These are phyloP conservation scores for Opeltia flavorubescens DNA, from an alignment of 495 filamentous ascomycete genomes.

Conservation along the genomic window DNA sequence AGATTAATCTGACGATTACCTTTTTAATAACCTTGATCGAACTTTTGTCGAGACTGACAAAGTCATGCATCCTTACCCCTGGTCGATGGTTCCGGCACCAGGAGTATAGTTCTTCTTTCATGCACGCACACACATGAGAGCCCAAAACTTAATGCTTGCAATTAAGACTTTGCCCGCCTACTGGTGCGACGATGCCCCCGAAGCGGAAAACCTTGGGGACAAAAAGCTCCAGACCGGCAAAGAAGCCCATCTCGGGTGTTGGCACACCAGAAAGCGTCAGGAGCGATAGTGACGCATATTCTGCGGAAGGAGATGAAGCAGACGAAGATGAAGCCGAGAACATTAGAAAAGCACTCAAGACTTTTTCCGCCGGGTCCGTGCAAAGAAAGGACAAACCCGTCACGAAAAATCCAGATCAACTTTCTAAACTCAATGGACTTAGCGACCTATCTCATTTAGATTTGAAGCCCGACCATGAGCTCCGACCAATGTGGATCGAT, in stretches of 20 bases:
- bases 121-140: too few species aligned
- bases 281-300: slow-evolving; percentile 58
- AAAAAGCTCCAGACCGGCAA: slow-evolving; percentile 33
- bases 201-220: slow-evolving; percentile 1
- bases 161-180: neutral
- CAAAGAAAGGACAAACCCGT: slow-evolving; percentile 26
- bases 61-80: too few species aligned
- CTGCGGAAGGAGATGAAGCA: slow-evolving; percentile 41
- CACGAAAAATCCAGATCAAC: slow-evolving; percentile 28
- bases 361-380: slow-evolving; percentile 46
- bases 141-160: too few species aligned
- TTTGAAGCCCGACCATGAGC: slow-evolving; percentile 77
- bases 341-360: slow-evolving; percentile 46
- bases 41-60: too few species aligned
- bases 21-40: too few species aligned
- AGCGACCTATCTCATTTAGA: slow-evolving; percentile 69
- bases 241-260: slow-evolving; percentile 53
- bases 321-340: slow-evolving; percentile 37
- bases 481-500: slow-evolving; percentile 87
- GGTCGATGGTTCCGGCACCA: too few species aligned
- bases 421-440: slow-evolving; percentile 38
- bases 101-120: too few species aligned
- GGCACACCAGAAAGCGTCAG: slow-evolving; percentile 50
- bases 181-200: neutral
- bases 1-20: too few species aligned